Evolutionary conservation across 345 rosid species (phyloP).

Genomic region (Eucalyptus grandis): DNA sequence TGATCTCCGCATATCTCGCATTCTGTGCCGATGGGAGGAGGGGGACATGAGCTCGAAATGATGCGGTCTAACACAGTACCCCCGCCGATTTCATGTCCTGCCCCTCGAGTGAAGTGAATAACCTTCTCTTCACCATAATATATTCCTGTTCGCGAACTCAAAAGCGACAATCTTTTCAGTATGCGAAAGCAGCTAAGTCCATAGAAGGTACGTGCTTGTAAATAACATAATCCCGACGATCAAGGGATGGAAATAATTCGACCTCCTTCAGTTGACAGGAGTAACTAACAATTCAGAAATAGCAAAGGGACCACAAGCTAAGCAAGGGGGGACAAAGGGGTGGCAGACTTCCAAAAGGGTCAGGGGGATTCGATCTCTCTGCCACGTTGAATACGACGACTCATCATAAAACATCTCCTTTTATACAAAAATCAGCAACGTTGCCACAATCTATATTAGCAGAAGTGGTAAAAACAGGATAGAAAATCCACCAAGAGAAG

Average conservation of each 20-base stretch:
- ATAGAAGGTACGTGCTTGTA: background rate
- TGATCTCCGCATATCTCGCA: slow-evolving; percentile 48
- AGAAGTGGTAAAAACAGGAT: background rate
- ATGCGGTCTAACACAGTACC: slow-evolving; percentile 37
- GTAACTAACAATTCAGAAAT: background rate
- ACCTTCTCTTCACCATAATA: slow-evolving; percentile 55
- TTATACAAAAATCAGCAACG: background rate
- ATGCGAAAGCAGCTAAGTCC: background rate
- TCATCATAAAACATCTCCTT: background rate
- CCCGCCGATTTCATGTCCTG: slow-evolving; percentile 35
- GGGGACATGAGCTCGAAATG: too few species aligned
- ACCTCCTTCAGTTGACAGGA: background rate
- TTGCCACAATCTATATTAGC: background rate
- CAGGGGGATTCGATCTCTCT: background rate
- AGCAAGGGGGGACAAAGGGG: background rate
- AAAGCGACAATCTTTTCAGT: background rate
- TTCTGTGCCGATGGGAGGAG: fast-evolving
- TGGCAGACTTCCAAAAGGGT: background rate
- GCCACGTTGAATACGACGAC: background rate
- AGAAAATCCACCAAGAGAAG: background rate
- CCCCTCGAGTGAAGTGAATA: slow-evolving; percentile 66
- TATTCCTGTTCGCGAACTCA: slow-evolving; percentile 24
- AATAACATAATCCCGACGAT: background rate
- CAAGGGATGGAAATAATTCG: background rate
- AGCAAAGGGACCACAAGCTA: background rate